These are phyloP conservation scores for Cryphonectria parasitica DNA, from an alignment of 2,329 filamentous ascomycete species.

Conservation along the genomic window DNA sequence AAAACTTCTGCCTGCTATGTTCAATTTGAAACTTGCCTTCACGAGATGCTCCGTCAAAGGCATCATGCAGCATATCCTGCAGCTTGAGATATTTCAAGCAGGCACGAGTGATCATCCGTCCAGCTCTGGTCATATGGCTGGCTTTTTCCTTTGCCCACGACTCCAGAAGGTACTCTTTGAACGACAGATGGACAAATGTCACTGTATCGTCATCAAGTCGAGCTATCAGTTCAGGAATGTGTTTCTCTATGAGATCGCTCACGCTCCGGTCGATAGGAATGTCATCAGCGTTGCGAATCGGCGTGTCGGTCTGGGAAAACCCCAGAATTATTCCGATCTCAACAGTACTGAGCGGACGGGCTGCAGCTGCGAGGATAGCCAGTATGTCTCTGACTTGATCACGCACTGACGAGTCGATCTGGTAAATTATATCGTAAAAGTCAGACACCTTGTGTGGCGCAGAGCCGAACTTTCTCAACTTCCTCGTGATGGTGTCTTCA, in stretches of 20 bases:
- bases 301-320: neutral
- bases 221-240: neutral
- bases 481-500: neutral
- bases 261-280: neutral
- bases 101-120: neutral
- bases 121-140: neutral
- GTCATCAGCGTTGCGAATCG: neutral
- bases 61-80: neutral
- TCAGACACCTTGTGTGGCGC: neutral
- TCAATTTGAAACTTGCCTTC: neutral
- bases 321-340: neutral
- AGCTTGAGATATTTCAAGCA: neutral
- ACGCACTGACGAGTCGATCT: neutral
- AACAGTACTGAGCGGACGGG: neutral
- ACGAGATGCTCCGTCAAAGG: neutral
- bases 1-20: neutral
- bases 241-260: neutral
- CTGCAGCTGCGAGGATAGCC: neutral
- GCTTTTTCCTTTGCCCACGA: neutral
- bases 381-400: neutral
- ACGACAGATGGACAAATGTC: neutral
- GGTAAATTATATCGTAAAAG: neutral
- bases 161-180: neutral
- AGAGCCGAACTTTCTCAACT: neutral
- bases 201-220: neutral